Evolutionary conservation across 2,329 filamentous ascomycete species (phyloP).

Genomic region (Aspergillus japonicus): DNA sequence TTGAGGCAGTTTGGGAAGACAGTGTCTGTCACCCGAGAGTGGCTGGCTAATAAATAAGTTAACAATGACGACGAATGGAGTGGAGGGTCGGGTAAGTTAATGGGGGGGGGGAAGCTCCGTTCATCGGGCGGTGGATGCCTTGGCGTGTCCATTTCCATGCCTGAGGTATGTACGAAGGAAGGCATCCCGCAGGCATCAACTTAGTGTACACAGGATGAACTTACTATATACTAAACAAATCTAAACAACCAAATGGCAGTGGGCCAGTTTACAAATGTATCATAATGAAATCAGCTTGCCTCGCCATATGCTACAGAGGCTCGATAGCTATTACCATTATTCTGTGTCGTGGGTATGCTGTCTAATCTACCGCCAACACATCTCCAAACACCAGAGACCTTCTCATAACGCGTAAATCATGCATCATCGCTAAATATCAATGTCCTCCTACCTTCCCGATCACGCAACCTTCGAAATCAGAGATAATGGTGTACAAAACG

Average conservation of each 20-base stretch:
- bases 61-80: not conserved
- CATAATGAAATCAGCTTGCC: not conserved
- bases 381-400: not conserved
- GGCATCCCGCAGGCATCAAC: no score
- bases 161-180: slow-evolving; percentile 6
- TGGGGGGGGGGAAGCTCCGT: slow-evolving; percentile 3
- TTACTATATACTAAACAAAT: no score
- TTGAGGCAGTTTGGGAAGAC: slow-evolving; percentile 20
- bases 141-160: not conserved
- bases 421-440: slow-evolving; percentile 14
- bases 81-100: slow-evolving; percentile 2
- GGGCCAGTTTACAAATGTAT: no score
- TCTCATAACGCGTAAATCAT: slow-evolving; percentile 1
- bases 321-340: not conserved
- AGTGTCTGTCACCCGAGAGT: not conserved
- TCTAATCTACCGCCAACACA: slow-evolving; percentile 2
- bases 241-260: no score
- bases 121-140: slow-evolving; percentile 11
- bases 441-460: not conserved
- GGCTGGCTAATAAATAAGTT: not conserved
- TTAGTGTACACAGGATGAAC: no score
- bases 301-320: not conserved
- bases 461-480: not conserved
- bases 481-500: not conserved
- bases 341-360: not conserved